These are phyloP conservation scores for Macrolepiota dolichaula DNA, from an alignment of 768 basidiomycete species.

Conservation along the genomic window DNA sequence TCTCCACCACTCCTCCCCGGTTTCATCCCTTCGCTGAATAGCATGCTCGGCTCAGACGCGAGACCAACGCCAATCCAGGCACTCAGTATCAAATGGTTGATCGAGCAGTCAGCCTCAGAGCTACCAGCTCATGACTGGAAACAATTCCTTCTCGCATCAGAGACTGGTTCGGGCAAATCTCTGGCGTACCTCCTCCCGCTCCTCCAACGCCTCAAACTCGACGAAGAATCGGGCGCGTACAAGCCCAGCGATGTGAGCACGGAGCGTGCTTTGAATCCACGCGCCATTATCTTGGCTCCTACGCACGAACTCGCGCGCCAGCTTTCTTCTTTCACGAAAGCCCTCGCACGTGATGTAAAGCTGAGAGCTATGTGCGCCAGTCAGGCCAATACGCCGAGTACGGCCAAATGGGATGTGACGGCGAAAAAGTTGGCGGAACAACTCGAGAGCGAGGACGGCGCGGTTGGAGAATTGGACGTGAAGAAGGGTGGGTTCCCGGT, in stretches of 20 bases:
- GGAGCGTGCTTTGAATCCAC: slow-evolving; percentile 46
- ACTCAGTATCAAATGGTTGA: slow-evolving; percentile 63
- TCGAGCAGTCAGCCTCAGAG: slow-evolving; percentile 26
- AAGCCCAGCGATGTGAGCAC: not conserved
- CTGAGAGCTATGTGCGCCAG: slow-evolving; percentile 74
- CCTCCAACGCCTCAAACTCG: slow-evolving; percentile 70
- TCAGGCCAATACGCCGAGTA: slow-evolving; percentile 46
- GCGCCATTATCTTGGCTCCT: slow-evolving; percentile 79
- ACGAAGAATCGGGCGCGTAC: slow-evolving; percentile 34
- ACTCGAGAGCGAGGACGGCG: slow-evolving; percentile 13
- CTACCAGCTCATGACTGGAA: slow-evolving; percentile 28
- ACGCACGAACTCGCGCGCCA: slow-evolving; percentile 90
- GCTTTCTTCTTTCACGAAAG: slow-evolving; percentile 70
- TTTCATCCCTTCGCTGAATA: slow-evolving; percentile 53
- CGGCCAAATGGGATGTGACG: slow-evolving; percentile 28
- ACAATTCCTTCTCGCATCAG: slow-evolving; percentile 74
- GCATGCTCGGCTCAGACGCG: slow-evolving; percentile 53
- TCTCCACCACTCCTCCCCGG: slow-evolving; percentile 72
- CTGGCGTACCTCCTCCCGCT: slow-evolving; percentile 87
- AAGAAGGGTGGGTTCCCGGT: slow-evolving; percentile 26
- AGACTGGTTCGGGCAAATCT: slow-evolving; percentile 91
- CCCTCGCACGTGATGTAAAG: slow-evolving; percentile 69
- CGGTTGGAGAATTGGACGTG: slow-evolving; percentile 15
- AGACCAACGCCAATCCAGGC: slow-evolving; percentile 79
- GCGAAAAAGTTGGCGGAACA: slow-evolving; percentile 48